These are phyloP conservation scores for Lactifluus subvellereus DNA, from an alignment of 768 basidiomycete species.

Conservation along the genomic window DNA sequence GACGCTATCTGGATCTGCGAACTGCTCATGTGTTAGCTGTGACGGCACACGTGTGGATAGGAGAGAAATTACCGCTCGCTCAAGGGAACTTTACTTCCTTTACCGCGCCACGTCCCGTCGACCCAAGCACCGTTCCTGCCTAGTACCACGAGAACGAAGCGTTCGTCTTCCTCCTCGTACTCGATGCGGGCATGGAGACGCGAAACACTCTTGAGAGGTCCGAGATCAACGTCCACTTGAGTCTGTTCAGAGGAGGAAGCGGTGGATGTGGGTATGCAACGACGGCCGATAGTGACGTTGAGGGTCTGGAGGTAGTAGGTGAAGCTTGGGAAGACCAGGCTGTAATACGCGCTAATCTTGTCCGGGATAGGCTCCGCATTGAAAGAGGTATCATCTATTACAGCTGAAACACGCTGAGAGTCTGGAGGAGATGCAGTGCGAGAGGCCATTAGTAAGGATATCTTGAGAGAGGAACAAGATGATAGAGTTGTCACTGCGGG, in stretches of 20 bases:
- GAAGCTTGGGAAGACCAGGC: conserved; percentile 88
- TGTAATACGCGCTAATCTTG: conserved; percentile 90
- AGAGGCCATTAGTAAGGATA: conserved; percentile 23
- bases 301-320: conserved; percentile 97
- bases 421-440: conserved; percentile 29
- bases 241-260: conserved; percentile 52
- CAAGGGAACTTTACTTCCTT: conserved; percentile 80
- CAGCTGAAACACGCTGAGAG: conserved; percentile 28
- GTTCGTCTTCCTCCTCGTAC: conserved; percentile 84
- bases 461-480: conserved; percentile 22
- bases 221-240: conserved; percentile 85
- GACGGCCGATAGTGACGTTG: conserved; percentile 87
- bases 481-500: neutral
- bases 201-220: conserved; percentile 96
- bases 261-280: conserved; percentile 58
- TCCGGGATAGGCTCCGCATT: conserved; percentile 40
- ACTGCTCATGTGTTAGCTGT: conserved; percentile 38
- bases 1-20: conserved; percentile 97
- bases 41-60: conserved; percentile 10
- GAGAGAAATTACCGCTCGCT: conserved; percentile 60
- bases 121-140: conserved; percentile 99
- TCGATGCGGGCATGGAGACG: conserved; percentile 93
- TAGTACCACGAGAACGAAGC: conserved; percentile 83
- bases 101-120: conserved; percentile 91
- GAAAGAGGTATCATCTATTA: conserved; percentile 27